phyloP scores from a whole-genome alignment of 164 flowering plant species.

The Piper betle region DNA sequence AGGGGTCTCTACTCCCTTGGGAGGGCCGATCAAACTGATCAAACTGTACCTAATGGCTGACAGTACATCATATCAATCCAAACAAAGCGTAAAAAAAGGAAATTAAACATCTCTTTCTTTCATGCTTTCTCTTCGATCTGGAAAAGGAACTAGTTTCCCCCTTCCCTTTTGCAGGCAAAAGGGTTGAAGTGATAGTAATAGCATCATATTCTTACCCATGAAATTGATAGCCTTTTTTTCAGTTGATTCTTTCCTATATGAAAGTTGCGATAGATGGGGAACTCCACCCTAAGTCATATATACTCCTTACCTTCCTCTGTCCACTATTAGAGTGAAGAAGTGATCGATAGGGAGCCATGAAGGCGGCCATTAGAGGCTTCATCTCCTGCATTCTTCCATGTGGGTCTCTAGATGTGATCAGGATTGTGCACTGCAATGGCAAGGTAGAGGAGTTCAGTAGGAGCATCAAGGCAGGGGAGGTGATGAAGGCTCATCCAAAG shows the following conservation, averaged over 20 bases:
- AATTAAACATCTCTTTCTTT: background rate
- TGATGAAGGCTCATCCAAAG: constrained; percentile 72
- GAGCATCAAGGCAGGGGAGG: constrained; percentile 45
- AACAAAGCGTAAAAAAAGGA: background rate
- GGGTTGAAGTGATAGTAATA: background rate
- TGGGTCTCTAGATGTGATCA: constrained; percentile 71
- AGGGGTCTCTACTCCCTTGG: background rate
- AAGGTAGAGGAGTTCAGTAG: constrained; percentile 68
- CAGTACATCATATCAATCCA: background rate
- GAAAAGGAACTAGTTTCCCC: background rate
- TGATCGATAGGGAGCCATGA: constrained; percentile 25
- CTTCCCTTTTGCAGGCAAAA: background rate
- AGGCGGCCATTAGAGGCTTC: constrained; percentile 60
- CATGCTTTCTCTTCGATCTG: background rate
- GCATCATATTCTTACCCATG: background rate
- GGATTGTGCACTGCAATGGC: constrained; percentile 68
- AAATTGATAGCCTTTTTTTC: background rate
- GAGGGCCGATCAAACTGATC: background rate
- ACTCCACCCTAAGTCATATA: background rate
- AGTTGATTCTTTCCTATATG: background rate
- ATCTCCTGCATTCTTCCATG: constrained; percentile 91
- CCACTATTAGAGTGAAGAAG: background rate
- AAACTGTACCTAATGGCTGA: background rate
- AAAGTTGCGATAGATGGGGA: background rate
- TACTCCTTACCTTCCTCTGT: background rate